phyloP scores from a whole-genome alignment of 2,329 filamentous ascomycete species.

The Colletotrichum euphorbiae region DNA sequence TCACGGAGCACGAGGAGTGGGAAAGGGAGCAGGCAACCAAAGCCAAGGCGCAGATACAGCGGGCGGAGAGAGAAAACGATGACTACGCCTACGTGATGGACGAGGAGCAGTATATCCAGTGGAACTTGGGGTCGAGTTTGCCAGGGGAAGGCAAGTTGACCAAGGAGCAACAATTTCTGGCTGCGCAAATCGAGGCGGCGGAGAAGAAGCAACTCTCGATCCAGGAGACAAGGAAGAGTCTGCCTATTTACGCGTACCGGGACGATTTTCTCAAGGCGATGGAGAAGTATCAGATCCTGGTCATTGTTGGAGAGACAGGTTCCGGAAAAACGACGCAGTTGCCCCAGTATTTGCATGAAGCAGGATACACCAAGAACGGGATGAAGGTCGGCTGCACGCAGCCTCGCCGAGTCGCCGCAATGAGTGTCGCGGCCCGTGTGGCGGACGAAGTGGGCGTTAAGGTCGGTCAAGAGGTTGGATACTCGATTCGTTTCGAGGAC shows the following conservation, averaged over 20 bases:
- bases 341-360: conserved; percentile 92
- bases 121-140: conserved; percentile 79
- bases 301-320: conserved; percentile 95
- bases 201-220: conserved; percentile 91
- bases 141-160: conserved; percentile 79
- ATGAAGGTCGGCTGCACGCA: conserved; percentile 94
- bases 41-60: conserved; percentile 86
- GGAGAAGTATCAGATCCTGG: conserved; percentile 85
- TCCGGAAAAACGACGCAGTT: conserved; percentile 96
- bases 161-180: conserved; percentile 81
- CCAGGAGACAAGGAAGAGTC: conserved; percentile 87
- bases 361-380: conserved; percentile 85
- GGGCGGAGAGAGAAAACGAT: conserved; percentile 79
- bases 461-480: conserved; percentile 92
- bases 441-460: conserved; percentile 93
- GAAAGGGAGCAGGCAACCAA: conserved; percentile 89
- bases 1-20: conserved; percentile 97
- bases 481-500: conserved; percentile 95
- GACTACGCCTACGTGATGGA: conserved; percentile 96
- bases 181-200: conserved; percentile 86
- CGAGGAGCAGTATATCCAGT: conserved; percentile 87
- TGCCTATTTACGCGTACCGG: conserved; percentile 90
- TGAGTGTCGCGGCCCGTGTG: conserved; percentile 97
- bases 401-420: conserved; percentile 92
- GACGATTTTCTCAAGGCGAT: conserved; percentile 89